Conservation (phyloP, 495 filamentous ascomycete species). For the Lineolata rhizophorae region DNA sequence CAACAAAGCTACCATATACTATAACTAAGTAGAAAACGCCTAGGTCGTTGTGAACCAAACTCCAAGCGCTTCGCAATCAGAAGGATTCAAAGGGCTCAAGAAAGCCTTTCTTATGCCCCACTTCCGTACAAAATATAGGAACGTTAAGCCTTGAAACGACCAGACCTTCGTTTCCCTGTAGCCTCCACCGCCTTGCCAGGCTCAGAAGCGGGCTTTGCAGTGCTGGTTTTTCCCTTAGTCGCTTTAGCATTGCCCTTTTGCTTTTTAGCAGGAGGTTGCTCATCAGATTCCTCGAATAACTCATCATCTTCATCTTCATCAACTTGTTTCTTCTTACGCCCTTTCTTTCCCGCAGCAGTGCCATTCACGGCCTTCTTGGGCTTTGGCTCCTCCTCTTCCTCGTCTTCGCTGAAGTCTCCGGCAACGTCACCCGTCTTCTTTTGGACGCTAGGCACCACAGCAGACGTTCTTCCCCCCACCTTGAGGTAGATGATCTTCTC, state of each 20-base stretch:
- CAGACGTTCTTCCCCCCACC: slow-evolving; percentile 76
- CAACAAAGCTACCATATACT: not conserved
- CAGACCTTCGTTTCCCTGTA: not conserved
- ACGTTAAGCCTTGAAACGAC: not conserved
- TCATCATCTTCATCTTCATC: slow-evolving; percentile 1
- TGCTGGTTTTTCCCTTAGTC: too few species aligned
- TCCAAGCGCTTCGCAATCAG: not conserved
- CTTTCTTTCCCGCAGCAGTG: slow-evolving; percentile 3
- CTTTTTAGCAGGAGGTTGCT: not conserved
- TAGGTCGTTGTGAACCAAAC: not conserved
- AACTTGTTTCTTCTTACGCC: not conserved
- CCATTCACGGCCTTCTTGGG: slow-evolving; percentile 16
- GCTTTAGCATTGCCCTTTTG: not conserved
- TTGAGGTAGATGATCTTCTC: slow-evolving; percentile 64
- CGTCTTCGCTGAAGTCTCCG: slow-evolving; percentile 11
- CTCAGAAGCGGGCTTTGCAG: too few species aligned
- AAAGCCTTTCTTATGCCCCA: not conserved
- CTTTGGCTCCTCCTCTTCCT: slow-evolving; percentile 5
- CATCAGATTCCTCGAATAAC: not conserved
- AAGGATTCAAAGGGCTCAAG: not conserved
- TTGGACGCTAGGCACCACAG: slow-evolving; percentile 63
- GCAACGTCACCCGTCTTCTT: slow-evolving; percentile 45
- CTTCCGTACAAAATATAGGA: too few species aligned
- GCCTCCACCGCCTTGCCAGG: not conserved
- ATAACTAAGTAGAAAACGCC: too few species aligned